phyloP scores from a whole-genome alignment of 2,329 filamentous ascomycete genomes.

The Cladosporium sp. region DNA sequence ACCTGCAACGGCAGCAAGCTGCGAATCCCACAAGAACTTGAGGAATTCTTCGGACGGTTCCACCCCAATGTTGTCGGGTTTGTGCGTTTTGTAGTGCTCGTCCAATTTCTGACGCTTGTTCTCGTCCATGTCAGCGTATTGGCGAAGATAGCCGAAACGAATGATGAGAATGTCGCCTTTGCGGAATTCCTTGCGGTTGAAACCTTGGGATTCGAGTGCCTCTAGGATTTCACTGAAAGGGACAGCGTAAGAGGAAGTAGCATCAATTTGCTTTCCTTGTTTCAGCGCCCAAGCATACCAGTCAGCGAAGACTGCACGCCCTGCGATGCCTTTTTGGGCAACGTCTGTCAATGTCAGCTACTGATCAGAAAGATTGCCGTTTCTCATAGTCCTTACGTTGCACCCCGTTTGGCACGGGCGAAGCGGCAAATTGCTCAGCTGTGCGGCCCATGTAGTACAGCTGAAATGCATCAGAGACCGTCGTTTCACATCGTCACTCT shows the following conservation, averaged over 20 bases:
- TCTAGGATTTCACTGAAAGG: neutral
- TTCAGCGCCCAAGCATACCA: neutral
- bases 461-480: neutral
- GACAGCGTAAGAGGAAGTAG: neutral
- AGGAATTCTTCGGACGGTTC: neutral
- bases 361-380: neutral
- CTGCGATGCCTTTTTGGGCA: neutral
- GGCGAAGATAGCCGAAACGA: slow-evolving; percentile 15
- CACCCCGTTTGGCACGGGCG: neutral
- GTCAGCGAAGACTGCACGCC: slow-evolving; percentile 1
- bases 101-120: neutral
- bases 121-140: slow-evolving; percentile 20
- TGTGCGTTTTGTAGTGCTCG: slow-evolving; percentile 7
- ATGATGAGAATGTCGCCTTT: slow-evolving; percentile 22
- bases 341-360: neutral
- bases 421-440: neutral
- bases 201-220: neutral
- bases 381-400: neutral
- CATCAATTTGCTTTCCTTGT: neutral
- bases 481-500: neutral
- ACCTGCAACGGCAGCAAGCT: neutral
- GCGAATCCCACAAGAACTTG: neutral
- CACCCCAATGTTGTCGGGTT: slow-evolving; percentile 2
- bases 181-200: slow-evolving; percentile 2
- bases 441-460: slow-evolving; percentile 27